phyloP scores from a whole-genome alignment of 2,329 filamentous ascomycete genomes.

The Truncatella angustata region DNA sequence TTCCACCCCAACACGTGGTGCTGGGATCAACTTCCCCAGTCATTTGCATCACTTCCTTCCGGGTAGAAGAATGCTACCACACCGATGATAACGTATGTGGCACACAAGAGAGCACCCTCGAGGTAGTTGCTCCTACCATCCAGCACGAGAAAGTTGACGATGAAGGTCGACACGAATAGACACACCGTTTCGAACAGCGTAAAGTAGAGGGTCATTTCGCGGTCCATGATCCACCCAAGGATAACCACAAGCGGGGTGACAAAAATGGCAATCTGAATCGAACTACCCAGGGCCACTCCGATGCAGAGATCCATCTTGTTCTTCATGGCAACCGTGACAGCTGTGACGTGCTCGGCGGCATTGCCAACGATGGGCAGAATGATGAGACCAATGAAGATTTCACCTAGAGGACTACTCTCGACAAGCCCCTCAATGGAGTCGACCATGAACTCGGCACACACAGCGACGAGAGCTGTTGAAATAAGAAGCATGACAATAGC shows the following conservation, averaged over 20 bases:
- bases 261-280: slow-evolving; percentile 71
- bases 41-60: slow-evolving; percentile 43
- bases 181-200: slow-evolving; percentile 86
- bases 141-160: slow-evolving; percentile 84
- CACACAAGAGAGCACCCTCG: slow-evolving; percentile 69
- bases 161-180: slow-evolving; percentile 79
- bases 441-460: slow-evolving; percentile 70
- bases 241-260: slow-evolving; percentile 70
- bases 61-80: slow-evolving; percentile 69
- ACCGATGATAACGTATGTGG: slow-evolving; percentile 67
- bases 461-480: slow-evolving; percentile 63
- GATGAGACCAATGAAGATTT: slow-evolving; percentile 70
- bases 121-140: slow-evolving; percentile 86
- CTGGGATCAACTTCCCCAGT: slow-evolving; percentile 21
- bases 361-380: slow-evolving; percentile 73
- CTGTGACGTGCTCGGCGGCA: slow-evolving; percentile 71
- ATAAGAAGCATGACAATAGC: slow-evolving; percentile 62
- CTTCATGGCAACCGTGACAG: slow-evolving; percentile 68
- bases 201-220: slow-evolving; percentile 79
- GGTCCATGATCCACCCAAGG: slow-evolving; percentile 66
- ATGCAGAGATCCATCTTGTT: slow-evolving; percentile 78
- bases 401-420: slow-evolving; percentile 51
- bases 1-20: not conserved
- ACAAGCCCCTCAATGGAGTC: slow-evolving; percentile 65
- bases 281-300: slow-evolving; percentile 68